phyloP scores from a whole-genome alignment of 306 rosid species.

The Purshia tridentata region DNA sequence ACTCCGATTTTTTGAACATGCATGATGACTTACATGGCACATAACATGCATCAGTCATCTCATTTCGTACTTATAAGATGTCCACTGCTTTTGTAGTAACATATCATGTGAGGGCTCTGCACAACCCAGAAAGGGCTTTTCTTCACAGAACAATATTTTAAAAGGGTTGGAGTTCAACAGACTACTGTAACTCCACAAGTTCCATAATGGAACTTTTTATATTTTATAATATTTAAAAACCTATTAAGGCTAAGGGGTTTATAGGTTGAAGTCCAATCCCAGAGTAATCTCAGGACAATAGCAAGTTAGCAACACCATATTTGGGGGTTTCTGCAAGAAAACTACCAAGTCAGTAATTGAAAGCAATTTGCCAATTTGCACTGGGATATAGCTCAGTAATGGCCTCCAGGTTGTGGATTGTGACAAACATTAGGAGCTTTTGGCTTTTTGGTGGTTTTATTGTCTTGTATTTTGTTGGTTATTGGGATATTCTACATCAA shows the following conservation, averaged over 20 bases:
- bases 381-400: neutral
- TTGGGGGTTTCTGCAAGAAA: neutral
- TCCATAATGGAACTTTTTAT: no score
- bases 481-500: neutral
- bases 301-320: neutral
- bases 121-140: neutral
- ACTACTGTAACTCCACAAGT: no score
- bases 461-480: constrained; percentile 23
- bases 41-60: neutral
- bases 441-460: neutral
- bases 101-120: constrained; percentile 2
- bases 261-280: no score
- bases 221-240: no score
- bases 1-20: neutral
- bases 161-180: no score
- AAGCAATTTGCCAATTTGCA: neutral
- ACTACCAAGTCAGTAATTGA: neutral
- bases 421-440: constrained; percentile 9
- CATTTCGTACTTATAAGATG: neutral
- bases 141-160: no score
- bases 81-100: neutral
- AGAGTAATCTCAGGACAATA: no score
- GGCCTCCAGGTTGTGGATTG: constrained; percentile 11
- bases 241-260: no score
- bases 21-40: neutral